Evolutionary conservation across 2,329 filamentous ascomycete species (phyloP), one percentile per base, ranked within the genome.

Genomic region (Hypomyces perniciosus): DNA sequence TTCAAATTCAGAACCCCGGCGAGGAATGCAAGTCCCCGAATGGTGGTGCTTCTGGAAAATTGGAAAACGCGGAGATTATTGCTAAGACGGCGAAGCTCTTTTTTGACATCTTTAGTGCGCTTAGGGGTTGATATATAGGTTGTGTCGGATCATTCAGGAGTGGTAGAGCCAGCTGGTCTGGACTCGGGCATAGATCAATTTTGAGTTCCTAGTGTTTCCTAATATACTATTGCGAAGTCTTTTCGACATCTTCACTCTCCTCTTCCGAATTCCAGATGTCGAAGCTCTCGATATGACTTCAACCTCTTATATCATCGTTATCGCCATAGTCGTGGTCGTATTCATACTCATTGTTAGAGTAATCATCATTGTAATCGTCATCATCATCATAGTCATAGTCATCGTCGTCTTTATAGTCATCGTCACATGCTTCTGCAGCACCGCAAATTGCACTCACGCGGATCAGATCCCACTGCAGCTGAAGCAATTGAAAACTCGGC

Each of bases 101-200:
- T 33, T 28, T 12, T 5, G 41, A 44, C 41, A 28, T 44, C 8
- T 44, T 44, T n/a, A 40, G 38, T 8, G 38, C 38, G 3, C 28
- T 40, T 8, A 40, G 38, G 38, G 38, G 38, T n/a, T 40, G 38
- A 40, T 40, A n/a, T 20, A 20, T 20, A 20, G 2, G 3, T 20
- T 20, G 20, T 20, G 20, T 20, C 20, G 20, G 20, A 20, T 20
- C 20, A 20, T 20, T 20, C 20, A 56, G 51, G 56, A 59, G 50
- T 59, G 57, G 20, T 20, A 20, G 20, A 20, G 20, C 20, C 20
- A 20, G 20, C 20, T 20, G 20, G 20, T 20, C 20, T 20, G 20
- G 20, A 20, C 20, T 20, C 20, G 20, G 20, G 20, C 20, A 20
- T 20, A 20, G 20, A 20, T 20, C 20, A 20, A 20, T 20, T 20